Conservation (phyloP, 345 rosid species). For the Hibiscus mutabilis region DNA sequence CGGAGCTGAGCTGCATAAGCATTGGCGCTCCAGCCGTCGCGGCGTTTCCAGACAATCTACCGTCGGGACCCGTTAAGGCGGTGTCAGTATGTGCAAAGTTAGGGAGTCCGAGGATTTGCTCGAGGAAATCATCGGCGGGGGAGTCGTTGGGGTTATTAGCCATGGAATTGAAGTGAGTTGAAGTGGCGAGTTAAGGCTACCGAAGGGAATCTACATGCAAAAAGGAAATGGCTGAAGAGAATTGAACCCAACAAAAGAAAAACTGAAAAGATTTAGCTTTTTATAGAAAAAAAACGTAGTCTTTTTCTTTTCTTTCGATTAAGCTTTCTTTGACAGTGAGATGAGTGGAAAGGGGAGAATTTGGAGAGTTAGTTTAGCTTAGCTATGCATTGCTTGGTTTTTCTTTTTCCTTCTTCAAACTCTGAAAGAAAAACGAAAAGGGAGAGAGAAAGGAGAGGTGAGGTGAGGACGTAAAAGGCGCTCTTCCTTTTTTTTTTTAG, state of each 20-base stretch:
- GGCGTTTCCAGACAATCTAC: conserved; percentile 29
- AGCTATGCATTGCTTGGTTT: not conserved
- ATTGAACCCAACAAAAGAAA: not conserved
- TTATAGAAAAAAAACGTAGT: not conserved
- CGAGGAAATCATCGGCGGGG: conserved; percentile 81
- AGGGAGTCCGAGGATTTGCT: conserved; percentile 75
- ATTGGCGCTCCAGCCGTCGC: conserved; percentile 48
- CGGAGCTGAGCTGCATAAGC: conserved; percentile 86
- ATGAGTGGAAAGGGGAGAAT: not conserved
- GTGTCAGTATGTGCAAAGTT: conserved; percentile 56
- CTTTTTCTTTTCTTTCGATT: not conserved
- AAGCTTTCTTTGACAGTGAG: not conserved
- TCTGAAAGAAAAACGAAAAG: conserved; percentile 1
- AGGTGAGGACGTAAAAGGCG: not conserved
- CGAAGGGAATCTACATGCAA: conserved; percentile 37
- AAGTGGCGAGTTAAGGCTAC: conserved; percentile 12
- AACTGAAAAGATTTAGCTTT: not conserved
- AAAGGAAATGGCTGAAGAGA: conserved; percentile 6
- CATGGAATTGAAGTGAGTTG: conserved; percentile 39
- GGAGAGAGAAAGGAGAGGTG: too few species aligned
- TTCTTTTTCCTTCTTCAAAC: not conserved
- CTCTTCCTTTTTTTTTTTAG: too few species aligned
- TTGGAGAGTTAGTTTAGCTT: conserved; percentile 1
- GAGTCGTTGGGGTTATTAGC: conserved; percentile 69
- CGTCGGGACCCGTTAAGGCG: conserved; percentile 44